phyloP scores from a whole-genome alignment of 495 filamentous ascomycete species.

The Aspergillus nanangensis region DNA sequence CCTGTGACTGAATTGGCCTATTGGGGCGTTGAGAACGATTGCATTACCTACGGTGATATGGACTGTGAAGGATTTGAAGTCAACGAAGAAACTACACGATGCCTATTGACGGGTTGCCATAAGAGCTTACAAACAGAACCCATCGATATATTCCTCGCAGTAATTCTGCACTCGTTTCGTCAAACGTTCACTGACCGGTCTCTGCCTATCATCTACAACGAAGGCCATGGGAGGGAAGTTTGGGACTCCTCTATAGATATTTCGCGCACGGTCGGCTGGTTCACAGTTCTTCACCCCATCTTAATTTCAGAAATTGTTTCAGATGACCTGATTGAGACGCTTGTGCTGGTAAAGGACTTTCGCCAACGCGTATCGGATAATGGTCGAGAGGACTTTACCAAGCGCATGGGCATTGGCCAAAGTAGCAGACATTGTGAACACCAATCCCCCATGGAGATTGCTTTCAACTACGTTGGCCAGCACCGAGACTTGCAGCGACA shows the following conservation, averaged over 20 bases:
- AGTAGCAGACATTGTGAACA: conserved; percentile 31
- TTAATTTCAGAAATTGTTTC: conserved; percentile 18
- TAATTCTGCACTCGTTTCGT: conserved; percentile 48
- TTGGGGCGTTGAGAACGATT: conserved; percentile 46
- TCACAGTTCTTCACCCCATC: conserved; percentile 53
- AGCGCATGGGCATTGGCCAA: conserved; percentile 43
- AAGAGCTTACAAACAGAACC: conserved; percentile 45
- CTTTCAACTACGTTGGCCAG: conserved; percentile 66
- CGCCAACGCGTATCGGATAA: conserved; percentile 41
- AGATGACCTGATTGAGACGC: conserved; percentile 31
- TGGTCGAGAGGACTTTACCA: conserved; percentile 47
- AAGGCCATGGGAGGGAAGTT: conserved; percentile 54
- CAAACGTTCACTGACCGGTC: conserved; percentile 46
- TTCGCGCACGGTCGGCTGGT: conserved; percentile 59
- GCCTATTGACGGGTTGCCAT: conserved; percentile 42
- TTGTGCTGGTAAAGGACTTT: conserved; percentile 43
- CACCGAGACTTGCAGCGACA: conserved; percentile 58
- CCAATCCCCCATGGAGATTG: conserved; percentile 63
- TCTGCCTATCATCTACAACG: conserved; percentile 50
- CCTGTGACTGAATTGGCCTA: conserved; percentile 36
- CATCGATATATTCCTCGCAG: conserved; percentile 49
- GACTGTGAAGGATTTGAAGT: conserved; percentile 42
- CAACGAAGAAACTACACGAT: conserved; percentile 33
- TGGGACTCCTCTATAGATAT: conserved; percentile 50
- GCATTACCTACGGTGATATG: conserved; percentile 48